Evolutionary conservation across 305 asterid genomes (phyloP).

Genomic region (Lippia alba): DNA sequence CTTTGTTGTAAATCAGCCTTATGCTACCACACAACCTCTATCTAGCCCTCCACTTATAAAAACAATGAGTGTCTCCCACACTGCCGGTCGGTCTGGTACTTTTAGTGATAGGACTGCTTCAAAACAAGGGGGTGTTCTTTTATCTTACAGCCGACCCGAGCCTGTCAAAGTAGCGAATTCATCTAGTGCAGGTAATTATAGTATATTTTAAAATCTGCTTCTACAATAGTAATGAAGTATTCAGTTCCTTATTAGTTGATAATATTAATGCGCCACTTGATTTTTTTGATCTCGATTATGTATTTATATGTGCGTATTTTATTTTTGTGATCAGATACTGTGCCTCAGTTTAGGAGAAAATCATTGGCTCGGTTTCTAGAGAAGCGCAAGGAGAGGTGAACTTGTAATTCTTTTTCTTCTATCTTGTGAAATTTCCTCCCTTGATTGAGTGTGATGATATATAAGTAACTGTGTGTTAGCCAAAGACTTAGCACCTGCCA

Average conservation of each 20-base stretch:
- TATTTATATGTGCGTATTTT: background rate
- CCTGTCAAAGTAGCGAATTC: conserved; percentile 44
- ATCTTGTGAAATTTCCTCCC: background rate
- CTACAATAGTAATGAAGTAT: background rate
- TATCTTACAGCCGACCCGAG: conserved; percentile 46
- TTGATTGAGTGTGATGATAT: conserved; percentile 3
- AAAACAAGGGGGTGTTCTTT: conserved; percentile 41
- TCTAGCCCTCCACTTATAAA: conserved; percentile 46
- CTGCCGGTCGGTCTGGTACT: conserved; percentile 38
- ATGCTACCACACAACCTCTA: conserved; percentile 30
- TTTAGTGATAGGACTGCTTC: conserved; percentile 31
- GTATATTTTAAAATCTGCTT: background rate
- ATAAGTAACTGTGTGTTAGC: background rate
- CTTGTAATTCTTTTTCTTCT: background rate
- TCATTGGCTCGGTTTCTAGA: conserved; percentile 85
- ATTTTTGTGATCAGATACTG: conserved; percentile 46
- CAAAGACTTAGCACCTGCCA: no score
- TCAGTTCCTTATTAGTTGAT: background rate
- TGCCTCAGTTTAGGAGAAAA: conserved; percentile 83
- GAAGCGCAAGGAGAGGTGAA: conserved; percentile 91
- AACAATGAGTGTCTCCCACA: conserved; percentile 42
- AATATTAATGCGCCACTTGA: no score
- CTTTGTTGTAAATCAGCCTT: conserved; percentile 48
- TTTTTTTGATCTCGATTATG: background rate
- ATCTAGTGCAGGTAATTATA: conserved; percentile 49